Conservation (phyloP, 2,329 filamentous ascomycete genomes). For the Neocucurbitaria cava region DNA sequence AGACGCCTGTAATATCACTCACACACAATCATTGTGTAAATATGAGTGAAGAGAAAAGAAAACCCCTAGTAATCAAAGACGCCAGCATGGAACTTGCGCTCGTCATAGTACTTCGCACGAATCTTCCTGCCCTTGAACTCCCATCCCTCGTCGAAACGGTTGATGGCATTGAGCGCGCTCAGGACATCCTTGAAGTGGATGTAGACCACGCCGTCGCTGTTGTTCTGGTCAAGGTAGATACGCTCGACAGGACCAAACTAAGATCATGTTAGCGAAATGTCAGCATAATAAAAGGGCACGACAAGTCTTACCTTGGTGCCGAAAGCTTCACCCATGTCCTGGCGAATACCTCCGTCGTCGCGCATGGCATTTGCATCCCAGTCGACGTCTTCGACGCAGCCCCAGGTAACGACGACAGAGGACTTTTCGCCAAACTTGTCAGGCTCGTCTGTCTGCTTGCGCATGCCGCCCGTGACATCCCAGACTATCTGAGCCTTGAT, state of each 20-base stretch:
- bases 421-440: conserved; percentile 65
- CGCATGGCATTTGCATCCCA: conserved; percentile 76
- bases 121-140: conserved; percentile 92
- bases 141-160: conserved; percentile 87
- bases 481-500: conserved; percentile 53
- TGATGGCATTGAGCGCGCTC: conserved; percentile 85
- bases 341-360: conserved; percentile 70
- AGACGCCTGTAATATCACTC: too few species aligned
- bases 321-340: conserved; percentile 96
- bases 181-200: conserved; percentile 90
- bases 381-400: conserved; percentile 88
- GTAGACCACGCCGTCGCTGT: conserved; percentile 72
- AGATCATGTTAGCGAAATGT: conserved; percentile 15
- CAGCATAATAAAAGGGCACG: neutral
- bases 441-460: conserved; percentile 43
- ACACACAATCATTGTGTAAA: too few species aligned
- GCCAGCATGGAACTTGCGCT: conserved; percentile 76
- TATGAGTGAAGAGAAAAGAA: too few species aligned
- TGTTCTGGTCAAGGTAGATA: conserved; percentile 71
- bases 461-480: conserved; percentile 80
- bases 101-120: conserved; percentile 80
- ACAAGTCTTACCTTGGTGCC: conserved; percentile 68
- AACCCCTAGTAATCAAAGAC: conserved; percentile 34
- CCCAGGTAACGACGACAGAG: conserved; percentile 79
- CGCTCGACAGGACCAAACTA: conserved; percentile 85